Evolutionary conservation across 2,329 filamentous ascomycete genomes (phyloP), one percentile per base, ranked within the genome.

Genomic region (Aspergillus caelatus): DNA sequence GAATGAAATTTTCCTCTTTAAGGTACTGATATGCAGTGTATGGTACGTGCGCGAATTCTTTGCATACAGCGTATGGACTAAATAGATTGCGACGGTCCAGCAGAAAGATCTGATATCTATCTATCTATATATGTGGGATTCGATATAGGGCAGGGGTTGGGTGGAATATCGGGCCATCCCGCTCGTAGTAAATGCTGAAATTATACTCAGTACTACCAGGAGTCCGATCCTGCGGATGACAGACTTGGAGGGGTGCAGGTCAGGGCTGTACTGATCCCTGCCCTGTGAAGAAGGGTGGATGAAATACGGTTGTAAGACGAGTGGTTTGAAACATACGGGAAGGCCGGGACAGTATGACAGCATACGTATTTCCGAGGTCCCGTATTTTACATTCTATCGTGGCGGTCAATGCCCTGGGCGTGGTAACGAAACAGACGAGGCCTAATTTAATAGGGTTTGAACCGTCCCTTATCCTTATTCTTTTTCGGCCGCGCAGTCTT

Each of bases 391-490:
- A 39, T 53, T 53, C 16, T 32, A 53, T 34, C 26, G 16, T 10
- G n/a, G 50, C 50, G 48, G 46, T 16, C 46, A 23, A 28, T 28
- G 21, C n/a, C 4, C 34, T 39, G 43, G 43, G 11, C n/a, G 43
- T 23, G n/a, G 43, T 45, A 23, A 45, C n/a, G 19, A 45, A 53
- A 53, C 28, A 21, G 7, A 34, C n/a, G 9, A 34, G 50, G 16
- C 53, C 64, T 52, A 58, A 54, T 57, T 64, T 70, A 70, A 58
- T 74, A 80, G 21, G 78, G 78, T 65, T 75, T 79, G 55, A 75
- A 80, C 26, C 78, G 67, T 28, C 78, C 75, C 68, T 76, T 77
- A 41, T 75, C 74, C 16, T 67, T 69, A 28, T 74, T 75, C 61
- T 75, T 77, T 65, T 76, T 78, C 4, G 66, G 66, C 57, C 72